phyloP scores from a whole-genome alignment of 257 asterid genomes.

The Nicotiana sylvestris region DNA sequence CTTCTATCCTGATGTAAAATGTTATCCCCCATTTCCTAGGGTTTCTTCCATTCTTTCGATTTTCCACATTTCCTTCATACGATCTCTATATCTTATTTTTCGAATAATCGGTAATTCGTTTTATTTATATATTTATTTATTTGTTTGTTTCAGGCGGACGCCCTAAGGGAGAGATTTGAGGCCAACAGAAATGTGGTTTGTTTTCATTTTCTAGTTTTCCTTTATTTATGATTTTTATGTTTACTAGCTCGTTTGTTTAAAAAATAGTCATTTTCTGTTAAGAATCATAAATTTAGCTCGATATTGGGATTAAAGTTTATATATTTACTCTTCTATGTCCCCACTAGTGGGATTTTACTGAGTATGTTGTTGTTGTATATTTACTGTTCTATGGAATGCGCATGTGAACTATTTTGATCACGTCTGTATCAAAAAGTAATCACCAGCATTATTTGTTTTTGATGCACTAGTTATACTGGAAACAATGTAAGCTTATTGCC shows the following conservation, averaged over 20 bases:
- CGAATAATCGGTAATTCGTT: background rate
- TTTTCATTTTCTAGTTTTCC: constrained; percentile 1
- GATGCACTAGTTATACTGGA: background rate
- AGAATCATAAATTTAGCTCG: background rate
- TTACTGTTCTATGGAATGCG: background rate
- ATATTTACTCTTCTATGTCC: background rate
- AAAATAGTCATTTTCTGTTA: background rate
- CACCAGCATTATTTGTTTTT: background rate
- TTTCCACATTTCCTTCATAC: constrained; percentile 10
- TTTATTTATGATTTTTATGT: background rate
- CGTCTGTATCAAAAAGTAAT: background rate
- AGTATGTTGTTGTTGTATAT: background rate
- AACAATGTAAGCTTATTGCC: background rate
- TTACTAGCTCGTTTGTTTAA: background rate
- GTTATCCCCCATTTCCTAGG: constrained; percentile 23
- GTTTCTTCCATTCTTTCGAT: constrained; percentile 30
- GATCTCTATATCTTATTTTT: background rate
- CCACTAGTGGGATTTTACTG: too few relatives aligned
- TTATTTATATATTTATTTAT: background rate
- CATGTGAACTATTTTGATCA: background rate
- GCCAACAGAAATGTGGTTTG: constrained; percentile 68
- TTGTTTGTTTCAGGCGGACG: constrained; percentile 59
- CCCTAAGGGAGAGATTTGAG: constrained; percentile 75
- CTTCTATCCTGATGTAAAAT: constrained; percentile 75
- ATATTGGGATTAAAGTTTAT: background rate